phyloP scores from a whole-genome alignment of 768 basidiomycete genomes.

The Hygrocybe punicea region DNA sequence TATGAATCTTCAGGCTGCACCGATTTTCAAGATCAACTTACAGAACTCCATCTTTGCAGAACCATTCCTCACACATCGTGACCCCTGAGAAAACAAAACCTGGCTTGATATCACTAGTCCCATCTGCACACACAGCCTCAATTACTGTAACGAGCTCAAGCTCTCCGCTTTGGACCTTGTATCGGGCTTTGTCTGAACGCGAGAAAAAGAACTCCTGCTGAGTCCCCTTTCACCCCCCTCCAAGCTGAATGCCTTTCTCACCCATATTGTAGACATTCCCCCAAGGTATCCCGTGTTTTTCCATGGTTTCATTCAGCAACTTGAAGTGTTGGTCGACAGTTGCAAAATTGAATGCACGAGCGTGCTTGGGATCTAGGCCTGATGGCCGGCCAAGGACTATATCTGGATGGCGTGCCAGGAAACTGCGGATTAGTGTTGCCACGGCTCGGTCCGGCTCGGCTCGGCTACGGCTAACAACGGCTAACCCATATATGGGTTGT shows the following conservation, averaged over 20 bases:
- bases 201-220: conserved; percentile 17
- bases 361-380: too few species aligned
- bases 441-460: too few species aligned
- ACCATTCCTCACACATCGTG: conserved; percentile 25
- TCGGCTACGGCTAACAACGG: too few species aligned
- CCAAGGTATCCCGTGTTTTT: conserved; percentile 16
- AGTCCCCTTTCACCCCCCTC: conserved; percentile 5
- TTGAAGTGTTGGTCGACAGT: too few species aligned
- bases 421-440: too few species aligned
- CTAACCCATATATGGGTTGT: too few species aligned
- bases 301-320: conserved; percentile 4
- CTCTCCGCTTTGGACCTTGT: conserved; percentile 25
- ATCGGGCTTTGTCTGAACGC: conserved; percentile 12
- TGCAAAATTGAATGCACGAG: too few species aligned
- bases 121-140: conserved; percentile 39
- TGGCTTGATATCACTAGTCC: conserved; percentile 12
- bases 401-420: too few species aligned
- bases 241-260: conserved; percentile 29
- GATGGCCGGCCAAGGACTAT: too few species aligned
- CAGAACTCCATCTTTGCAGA: conserved; percentile 20
- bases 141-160: conserved; percentile 43
- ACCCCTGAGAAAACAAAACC: conserved; percentile 20
- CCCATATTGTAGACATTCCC: conserved; percentile 31
- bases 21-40: conserved; percentile 32
- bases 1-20: conserved; percentile 3